These are phyloP conservation scores for Hypsizygus marmoreus DNA, from an alignment of 768 basidiomycete species.

Conservation along the genomic window DNA sequence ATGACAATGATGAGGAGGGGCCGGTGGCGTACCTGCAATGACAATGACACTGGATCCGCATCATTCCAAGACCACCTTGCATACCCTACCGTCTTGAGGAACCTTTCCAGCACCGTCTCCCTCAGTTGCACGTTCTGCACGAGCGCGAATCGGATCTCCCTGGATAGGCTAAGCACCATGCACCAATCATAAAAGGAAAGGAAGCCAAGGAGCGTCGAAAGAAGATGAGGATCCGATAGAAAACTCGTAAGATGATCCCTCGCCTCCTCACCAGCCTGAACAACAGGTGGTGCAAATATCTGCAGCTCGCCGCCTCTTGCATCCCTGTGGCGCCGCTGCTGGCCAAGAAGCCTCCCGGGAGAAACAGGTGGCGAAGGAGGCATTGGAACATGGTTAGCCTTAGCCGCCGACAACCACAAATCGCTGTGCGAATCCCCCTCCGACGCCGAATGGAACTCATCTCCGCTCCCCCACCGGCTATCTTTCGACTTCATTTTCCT, in stretches of 20 bases:
- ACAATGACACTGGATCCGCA: slow-evolving; percentile 63
- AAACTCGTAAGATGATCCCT: slow-evolving; percentile 47
- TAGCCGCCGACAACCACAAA: no score
- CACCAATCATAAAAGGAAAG: slow-evolving; percentile 78
- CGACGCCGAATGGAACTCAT: slow-evolving; percentile 10
- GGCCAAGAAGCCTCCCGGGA: background rate
- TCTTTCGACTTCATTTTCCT: slow-evolving; percentile 3
- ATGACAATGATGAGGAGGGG: background rate
- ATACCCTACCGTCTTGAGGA: slow-evolving; percentile 73
- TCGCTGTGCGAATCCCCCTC: slow-evolving; percentile 1
- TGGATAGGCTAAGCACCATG: slow-evolving; percentile 56
- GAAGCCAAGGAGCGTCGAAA: slow-evolving; percentile 56
- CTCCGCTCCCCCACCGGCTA: slow-evolving; percentile 1
- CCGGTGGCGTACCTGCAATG: slow-evolving; percentile 52
- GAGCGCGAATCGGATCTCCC: slow-evolving; percentile 50
- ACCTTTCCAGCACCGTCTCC: slow-evolving; percentile 71
- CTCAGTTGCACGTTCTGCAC: slow-evolving; percentile 51
- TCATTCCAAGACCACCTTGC: slow-evolving; percentile 61
- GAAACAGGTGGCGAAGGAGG: slow-evolving; percentile 2
- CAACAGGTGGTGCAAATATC: slow-evolving; percentile 36
- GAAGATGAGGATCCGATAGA: slow-evolving; percentile 52
- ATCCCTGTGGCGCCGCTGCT: slow-evolving; percentile 31
- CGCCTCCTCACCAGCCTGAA: slow-evolving; percentile 27
- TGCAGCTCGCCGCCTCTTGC: slow-evolving; percentile 30
- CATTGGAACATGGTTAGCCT: no score